Evolutionary conservation across 1,139 yeast species (phyloP), one percentile per base, ranked within the genome.

Genomic region (Blastobotrys raffinosifermentans): DNA sequence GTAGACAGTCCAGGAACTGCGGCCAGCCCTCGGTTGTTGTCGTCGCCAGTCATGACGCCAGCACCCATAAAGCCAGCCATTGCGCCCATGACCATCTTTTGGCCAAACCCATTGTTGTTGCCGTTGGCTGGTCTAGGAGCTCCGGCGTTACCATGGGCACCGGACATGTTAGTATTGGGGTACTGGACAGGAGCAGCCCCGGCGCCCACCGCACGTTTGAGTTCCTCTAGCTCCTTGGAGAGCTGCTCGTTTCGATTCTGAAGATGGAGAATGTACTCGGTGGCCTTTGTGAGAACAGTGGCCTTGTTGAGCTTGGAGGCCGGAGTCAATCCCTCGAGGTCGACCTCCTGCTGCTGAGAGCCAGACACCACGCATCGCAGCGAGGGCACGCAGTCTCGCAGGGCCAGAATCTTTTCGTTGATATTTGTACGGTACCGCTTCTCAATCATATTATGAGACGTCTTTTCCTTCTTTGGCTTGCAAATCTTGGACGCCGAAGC

Each of bases 271-370:
- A 89, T 87, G 55, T 87, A 89, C 59, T 87, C 96, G 2, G 93
- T 83, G 4, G 96, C 95, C 57, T 87, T 85, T 35, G 86, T 74
- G 46, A 89, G 69, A 19, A 89, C 87, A 35, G 86, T 80, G 5
- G 96, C 96, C 60, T 89, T 89, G 63, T 86, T 87, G 49, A 87
- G 69, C 55, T 85, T 86, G 37, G 76, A 67, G 2, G 96, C 94
- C 0, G 96, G 96, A n/a, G 80, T 72, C 41, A 87, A 69, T 2
- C 96, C 96, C 51, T 86, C 96, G 45, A 87, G 65, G 45, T 80
- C 68, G 30, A 60, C 67, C 17, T 61, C 61, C 4, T 29, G 19
- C 14, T 19, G 6, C 15, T 29, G 20, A 8, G 26, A 19, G 15
- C 35, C 35, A 9, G 56, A 63, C 6, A 66, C 67, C 9, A 48